Evolutionary conservation across 768 basidiomycete genomes (phyloP).

Genomic region (Polyporus arcularius): DNA sequence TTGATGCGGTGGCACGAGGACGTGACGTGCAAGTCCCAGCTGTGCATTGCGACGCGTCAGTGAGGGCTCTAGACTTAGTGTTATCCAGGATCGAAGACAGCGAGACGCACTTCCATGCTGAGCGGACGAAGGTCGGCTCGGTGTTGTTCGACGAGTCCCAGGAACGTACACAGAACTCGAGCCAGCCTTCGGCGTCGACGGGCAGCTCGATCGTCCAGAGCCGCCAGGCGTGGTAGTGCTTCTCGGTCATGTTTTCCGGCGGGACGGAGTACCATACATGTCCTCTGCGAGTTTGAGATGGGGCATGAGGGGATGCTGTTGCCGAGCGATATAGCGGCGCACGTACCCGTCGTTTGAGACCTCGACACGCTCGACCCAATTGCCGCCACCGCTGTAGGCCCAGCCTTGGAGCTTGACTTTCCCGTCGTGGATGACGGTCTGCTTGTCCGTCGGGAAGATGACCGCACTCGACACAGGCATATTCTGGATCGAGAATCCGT

Average conservation of each 20-base stretch:
- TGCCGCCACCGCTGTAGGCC: constrained; percentile 40
- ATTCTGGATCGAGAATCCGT: constrained; percentile 57
- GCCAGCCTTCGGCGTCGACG: constrained; percentile 57
- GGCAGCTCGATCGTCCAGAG: constrained; percentile 54
- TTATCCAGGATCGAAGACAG: neutral
- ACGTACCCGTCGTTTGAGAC: constrained; percentile 49
- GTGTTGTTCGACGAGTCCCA: constrained; percentile 64
- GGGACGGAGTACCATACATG: constrained; percentile 51
- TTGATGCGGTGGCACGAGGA: constrained; percentile 57
- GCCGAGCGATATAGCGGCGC: neutral
- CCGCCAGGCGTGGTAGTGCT: constrained; percentile 59
- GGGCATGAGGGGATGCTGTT: neutral
- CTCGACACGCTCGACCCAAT: constrained; percentile 60
- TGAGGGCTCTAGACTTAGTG: neutral
- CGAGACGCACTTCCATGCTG: constrained; percentile 51
- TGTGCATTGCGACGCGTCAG: constrained; percentile 17
- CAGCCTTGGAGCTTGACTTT: constrained; percentile 40
- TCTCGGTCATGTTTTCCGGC: constrained; percentile 50
- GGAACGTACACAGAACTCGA: constrained; percentile 54
- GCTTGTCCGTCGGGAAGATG: constrained; percentile 44
- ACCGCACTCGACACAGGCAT: constrained; percentile 64
- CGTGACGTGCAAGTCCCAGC: constrained; percentile 56
- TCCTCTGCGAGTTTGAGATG: constrained; percentile 33
- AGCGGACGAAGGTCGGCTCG: constrained; percentile 55
- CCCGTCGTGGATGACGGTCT: constrained; percentile 51